Conservation (phyloP, 2,329 filamentous ascomycete genomes). For the Trichothecium roseum region DNA sequence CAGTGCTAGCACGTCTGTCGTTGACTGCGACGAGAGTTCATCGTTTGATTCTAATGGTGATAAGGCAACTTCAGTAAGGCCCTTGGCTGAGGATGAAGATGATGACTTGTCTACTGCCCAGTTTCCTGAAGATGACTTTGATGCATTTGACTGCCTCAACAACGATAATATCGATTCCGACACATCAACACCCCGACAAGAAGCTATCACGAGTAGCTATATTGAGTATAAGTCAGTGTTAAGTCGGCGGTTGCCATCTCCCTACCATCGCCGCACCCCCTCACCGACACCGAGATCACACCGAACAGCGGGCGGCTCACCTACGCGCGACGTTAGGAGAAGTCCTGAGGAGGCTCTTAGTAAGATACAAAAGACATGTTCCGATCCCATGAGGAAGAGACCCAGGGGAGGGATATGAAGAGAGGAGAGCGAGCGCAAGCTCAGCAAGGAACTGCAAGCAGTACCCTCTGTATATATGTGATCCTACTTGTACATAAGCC, state of each 20-base stretch:
- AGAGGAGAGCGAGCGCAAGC: conserved; percentile 27
- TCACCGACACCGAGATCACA: conserved; percentile 24
- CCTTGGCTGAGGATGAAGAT: conserved; percentile 19
- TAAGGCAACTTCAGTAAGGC: conserved; percentile 12
- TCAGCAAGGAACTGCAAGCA: conserved; percentile 12
- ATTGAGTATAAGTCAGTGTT: conserved; percentile 23
- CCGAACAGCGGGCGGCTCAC: conserved; percentile 13
- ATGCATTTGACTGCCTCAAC: conserved; percentile 16
- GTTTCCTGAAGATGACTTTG: conserved; percentile 26
- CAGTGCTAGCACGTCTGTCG: conserved; percentile 31
- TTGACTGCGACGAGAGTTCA: conserved; percentile 32
- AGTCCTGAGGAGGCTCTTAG: conserved; percentile 35
- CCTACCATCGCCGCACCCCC: conserved; percentile 19
- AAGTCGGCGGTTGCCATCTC: conserved; percentile 21
- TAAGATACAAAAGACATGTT: conserved; percentile 36
- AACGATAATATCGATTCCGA: conserved; percentile 25
- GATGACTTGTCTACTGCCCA: conserved; percentile 28
- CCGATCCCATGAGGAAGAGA: conserved; percentile 29
- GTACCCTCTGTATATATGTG: conserved; percentile 28
- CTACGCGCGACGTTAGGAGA: conserved; percentile 23
- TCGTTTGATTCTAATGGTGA: conserved; percentile 20
- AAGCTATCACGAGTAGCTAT: conserved; percentile 22
- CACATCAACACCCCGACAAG: conserved; percentile 32
- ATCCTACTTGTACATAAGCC: conserved; percentile 24
- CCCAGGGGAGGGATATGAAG: conserved; percentile 27